Conservation (phyloP, 2,329 filamentous ascomycete genomes). For the Paracoccidioides lutzii region DNA sequence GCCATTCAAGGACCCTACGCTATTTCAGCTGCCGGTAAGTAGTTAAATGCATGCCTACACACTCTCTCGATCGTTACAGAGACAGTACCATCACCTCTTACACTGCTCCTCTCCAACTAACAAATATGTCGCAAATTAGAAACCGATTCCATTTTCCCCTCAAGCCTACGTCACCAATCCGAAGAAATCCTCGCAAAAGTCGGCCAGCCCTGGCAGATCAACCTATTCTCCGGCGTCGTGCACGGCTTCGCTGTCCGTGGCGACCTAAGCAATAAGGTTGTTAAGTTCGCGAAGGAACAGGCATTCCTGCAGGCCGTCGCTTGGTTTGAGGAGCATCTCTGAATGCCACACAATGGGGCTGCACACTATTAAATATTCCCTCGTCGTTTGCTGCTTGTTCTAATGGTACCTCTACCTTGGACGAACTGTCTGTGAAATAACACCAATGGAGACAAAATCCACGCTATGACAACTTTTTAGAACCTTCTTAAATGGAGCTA, state of each 20-base stretch:
- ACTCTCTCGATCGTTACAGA: too few species aligned
- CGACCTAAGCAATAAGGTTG: constrained; percentile 42
- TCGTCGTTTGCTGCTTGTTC: too few species aligned
- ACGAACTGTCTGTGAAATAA: too few species aligned
- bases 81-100: too few species aligned
- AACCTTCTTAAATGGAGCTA: too few species aligned
- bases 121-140: constrained; percentile 21
- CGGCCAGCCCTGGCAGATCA: constrained; percentile 56
- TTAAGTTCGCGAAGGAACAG: constrained; percentile 59
- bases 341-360: background rate
- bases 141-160: constrained; percentile 45
- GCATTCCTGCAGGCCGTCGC: constrained; percentile 60
- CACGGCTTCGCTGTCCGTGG: constrained; percentile 62
- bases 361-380: too few species aligned
- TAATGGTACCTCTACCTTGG: too few species aligned
- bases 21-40: constrained; percentile 44
- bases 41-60: background rate
- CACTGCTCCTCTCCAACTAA: background rate
- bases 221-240: constrained; percentile 51
- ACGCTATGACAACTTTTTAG: too few species aligned
- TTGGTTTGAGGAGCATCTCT: constrained; percentile 40
- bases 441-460: too few species aligned
- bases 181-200: constrained; percentile 43
- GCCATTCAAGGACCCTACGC: constrained; percentile 55
- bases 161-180: constrained; percentile 44